Percentiles rank a stretch among this genome's conserved stretches.
These are phyloP conservation scores for Xerocomus brunneocitrinus DNA, from an alignment of 768 basidiomycete genomes.

Conservation along the genomic window DNA sequence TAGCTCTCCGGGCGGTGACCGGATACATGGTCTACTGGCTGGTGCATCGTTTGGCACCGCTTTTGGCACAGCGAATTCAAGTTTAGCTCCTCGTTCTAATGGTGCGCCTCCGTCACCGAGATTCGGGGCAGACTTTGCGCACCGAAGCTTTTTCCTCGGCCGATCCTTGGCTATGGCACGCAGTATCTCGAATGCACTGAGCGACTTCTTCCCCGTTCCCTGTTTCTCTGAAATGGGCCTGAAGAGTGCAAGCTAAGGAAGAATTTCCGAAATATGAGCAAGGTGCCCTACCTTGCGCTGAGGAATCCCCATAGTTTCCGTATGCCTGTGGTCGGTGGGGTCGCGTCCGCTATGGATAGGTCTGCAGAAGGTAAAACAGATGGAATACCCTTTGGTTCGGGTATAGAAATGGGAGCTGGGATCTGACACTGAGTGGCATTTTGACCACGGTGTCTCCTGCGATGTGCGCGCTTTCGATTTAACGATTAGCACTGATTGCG, in stretches of 20 bases:
- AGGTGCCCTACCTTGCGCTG: slow-evolving; percentile 16
- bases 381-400: background rate
- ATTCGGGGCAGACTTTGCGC: slow-evolving; percentile 24
- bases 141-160: slow-evolving; percentile 18
- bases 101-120: slow-evolving; percentile 8
- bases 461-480: slow-evolving; percentile 21
- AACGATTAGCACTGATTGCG: background rate
- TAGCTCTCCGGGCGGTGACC: background rate
- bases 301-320: slow-evolving; percentile 16
- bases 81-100: background rate
- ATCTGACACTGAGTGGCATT: background rate
- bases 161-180: slow-evolving; percentile 13
- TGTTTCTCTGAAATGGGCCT: slow-evolving; percentile 13
- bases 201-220: slow-evolving; percentile 4
- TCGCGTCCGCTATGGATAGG: slow-evolving; percentile 1
- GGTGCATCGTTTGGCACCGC: background rate
- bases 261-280: background rate
- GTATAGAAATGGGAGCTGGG: slow-evolving; percentile 14
- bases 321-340: background rate
- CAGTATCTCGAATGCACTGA: slow-evolving; percentile 4
- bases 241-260: background rate
- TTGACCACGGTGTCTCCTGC: slow-evolving; percentile 13
- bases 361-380: background rate
- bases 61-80: background rate
- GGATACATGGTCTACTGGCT: background rate